Evolutionary conservation across 139 green algal genomes (phyloP), one percentile per base, ranked within the genome.

Genomic region (Yamagishiella unicocca): DNA sequence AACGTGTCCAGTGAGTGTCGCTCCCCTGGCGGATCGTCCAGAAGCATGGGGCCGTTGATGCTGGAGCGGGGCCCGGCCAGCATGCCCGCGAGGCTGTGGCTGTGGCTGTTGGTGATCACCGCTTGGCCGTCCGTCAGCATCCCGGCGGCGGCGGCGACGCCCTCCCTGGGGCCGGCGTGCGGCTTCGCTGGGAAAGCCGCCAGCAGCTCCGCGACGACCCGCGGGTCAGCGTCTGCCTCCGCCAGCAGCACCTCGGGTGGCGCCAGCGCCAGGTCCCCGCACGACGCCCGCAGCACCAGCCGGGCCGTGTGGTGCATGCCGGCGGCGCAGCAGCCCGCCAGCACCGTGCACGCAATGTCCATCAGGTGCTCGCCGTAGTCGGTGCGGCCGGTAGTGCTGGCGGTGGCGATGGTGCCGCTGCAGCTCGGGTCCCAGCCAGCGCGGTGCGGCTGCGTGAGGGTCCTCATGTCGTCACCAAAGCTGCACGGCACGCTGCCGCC

Each of bases 221-320:
- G 64, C 43, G 64, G 64, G 31, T 77, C 64, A 1, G 80, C 80
- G 21, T 64, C 80, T 2, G 80, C 80, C 80, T 77, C 80, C 66
- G 80, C 64, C 64, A 86, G 45, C 62, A 86, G 80, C 80, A 67
- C 80, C 66, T 77, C 80, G 10, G 80, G 80, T n/a, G 62, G 12
- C 31, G 64, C 80, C 43, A 86, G 64, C 2, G 19, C 2, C 64
- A 86, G 45, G 4, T 37, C 21, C 24, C 29, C 43, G 42, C 80
- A 86, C 8, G 42, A 43, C 17, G 14, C 2, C 4, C 50, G 62
- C 24, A 86, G 80, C 80, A 77, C 80, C 40, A 86, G n/a, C 62
- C 29, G 2, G 2, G 80, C 80, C 42, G 80, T 86, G 21, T 42
- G 9, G 22, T 2, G 42, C 80, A 86, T 50, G 43, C 42, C 42